A percentile compares a stretch with the other conserved stretches of the same genome.
Conservation (phyloP, 1,139 yeast species). For the Magnusiomyces sp. region DNA sequence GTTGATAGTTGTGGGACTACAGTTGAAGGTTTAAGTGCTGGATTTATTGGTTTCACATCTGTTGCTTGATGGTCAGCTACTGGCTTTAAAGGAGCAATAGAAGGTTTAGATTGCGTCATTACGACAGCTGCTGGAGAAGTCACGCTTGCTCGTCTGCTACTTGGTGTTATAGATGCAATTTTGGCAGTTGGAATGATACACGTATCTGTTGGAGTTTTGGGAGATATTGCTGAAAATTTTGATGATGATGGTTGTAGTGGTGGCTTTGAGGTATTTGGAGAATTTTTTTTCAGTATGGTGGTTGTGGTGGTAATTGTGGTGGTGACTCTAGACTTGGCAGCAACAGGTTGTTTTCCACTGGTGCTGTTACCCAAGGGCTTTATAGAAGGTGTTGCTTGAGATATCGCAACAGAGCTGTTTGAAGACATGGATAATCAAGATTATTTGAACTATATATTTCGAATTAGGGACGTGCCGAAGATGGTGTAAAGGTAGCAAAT, state of each 20-base stretch:
- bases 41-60: no score
- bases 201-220: slow-evolving; percentile 3
- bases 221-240: neutral
- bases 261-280: neutral
- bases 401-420: no score
- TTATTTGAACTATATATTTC: no score
- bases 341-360: neutral
- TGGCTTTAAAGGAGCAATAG: slow-evolving; percentile 4
- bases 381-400: no score
- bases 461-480: no score
- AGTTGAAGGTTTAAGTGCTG: neutral
- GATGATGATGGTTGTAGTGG: neutral
- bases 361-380: neutral
- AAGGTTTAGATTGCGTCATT: slow-evolving; percentile 67
- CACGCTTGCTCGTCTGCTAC: neutral
- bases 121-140: slow-evolving; percentile 39
- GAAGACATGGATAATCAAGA: no score
- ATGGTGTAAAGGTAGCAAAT: no score
- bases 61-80: no score
- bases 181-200: neutral
- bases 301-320: neutral
- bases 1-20: slow-evolving; percentile 33
- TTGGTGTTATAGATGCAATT: neutral
- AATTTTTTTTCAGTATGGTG: neutral
- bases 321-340: neutral